Base-by-base conservation (phyloP, 106 monocot species). In the Hemerocallis citrina region DNA sequence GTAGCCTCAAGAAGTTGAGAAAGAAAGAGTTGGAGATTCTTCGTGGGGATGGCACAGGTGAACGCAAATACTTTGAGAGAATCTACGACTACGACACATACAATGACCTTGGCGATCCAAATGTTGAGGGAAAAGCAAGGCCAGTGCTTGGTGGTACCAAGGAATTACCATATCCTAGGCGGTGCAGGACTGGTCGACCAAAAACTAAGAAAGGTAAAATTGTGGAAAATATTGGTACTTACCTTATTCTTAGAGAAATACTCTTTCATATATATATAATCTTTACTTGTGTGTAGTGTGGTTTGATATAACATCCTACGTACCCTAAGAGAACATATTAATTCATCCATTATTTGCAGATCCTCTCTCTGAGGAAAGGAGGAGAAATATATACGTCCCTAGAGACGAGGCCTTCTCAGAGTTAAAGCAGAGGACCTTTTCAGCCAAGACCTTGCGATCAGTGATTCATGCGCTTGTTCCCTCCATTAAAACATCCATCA, bases 81-180 rank as follows among this genome's bases (percentile, higher is more conserved):
- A 66, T 90, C 34, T 90, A 90, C 44, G 85, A 90, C 66, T 90
- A 90, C 22, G 89, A 78, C 48, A 51, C 52, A 2, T 90, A 90
- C 69, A 90, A 90, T 45, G 89, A 90, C 35, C 64, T 90, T 1
- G 89, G 85, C 0, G 20, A 75, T 34, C 89, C 89, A 0, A 85
- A 90, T 40, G 24, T 11, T 11, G 37, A 55, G 8, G n/a, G 9
- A 0, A 11, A 56, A 33, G 63, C 55, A 0, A 47, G 89, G 8
- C 89, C 89, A 1, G 68, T 79, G 15, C 78, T 90, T 24, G 89
- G 85, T 4, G 82, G 79, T 20, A 52, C 45, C 51, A 63, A 81
- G 39, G 55, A 76, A 15, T 40, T 47, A 8, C 84, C 79, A 0
- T 90, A 90, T 59, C 89, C 89, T 0, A 52, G 89, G 14, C 85